Evolutionary conservation across 225 moss, liverwort and hornwort species (phyloP).

Genomic region (Bryum argenteum): DNA sequence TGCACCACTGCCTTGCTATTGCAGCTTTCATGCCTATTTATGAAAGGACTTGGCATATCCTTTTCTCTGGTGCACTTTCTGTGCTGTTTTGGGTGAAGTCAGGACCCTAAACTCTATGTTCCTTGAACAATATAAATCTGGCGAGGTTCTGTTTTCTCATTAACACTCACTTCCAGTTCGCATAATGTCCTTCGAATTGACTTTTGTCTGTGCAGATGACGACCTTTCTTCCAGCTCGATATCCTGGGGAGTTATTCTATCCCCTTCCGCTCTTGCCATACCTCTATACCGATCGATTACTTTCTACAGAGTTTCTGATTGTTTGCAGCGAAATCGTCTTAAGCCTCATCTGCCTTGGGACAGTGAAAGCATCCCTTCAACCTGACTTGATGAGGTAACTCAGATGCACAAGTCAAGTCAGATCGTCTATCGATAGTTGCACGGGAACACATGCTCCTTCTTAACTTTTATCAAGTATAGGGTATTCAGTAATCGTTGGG

Average conservation of each 20-base stretch:
- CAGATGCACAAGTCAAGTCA: background rate
- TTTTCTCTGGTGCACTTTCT: conserved; percentile 61
- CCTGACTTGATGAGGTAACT: background rate
- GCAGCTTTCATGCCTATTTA: conserved; percentile 69
- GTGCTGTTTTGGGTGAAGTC: conserved; percentile 54
- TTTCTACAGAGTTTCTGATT: no score
- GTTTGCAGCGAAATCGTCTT: no score
- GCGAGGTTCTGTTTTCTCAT: background rate
- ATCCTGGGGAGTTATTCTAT: background rate
- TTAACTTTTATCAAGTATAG: background rate
- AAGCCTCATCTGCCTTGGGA: background rate
- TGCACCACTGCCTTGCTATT: conserved; percentile 66
- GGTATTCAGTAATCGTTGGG: no score
- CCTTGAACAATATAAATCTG: background rate
- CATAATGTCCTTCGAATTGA: background rate
- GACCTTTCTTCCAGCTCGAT: background rate
- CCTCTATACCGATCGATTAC: no score
- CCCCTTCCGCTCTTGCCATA: background rate
- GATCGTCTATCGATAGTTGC: background rate
- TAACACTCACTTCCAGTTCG: no score
- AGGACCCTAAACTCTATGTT: conserved; percentile 45
- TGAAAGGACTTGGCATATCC: conserved; percentile 70
- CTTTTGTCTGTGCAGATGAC: background rate
- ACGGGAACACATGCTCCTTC: background rate
- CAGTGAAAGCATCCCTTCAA: background rate